These are phyloP conservation scores for Cocos nucifera DNA, from an alignment of 176 grass and related monocot species.

Conservation along the genomic window DNA sequence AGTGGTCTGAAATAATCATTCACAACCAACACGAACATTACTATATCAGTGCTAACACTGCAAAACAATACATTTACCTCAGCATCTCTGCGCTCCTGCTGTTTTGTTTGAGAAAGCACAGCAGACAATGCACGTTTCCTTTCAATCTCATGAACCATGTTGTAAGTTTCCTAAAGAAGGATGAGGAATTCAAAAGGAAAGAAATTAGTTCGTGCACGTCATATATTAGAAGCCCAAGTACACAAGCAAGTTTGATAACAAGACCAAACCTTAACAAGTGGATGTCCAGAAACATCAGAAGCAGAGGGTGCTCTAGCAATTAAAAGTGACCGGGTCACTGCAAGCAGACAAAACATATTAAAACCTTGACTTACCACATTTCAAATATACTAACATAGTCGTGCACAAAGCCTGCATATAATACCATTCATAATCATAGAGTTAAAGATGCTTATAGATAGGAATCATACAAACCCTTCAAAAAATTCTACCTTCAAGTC, in stretches of 20 bases:
- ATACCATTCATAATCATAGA: too few relatives aligned
- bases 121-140: conserved; percentile 83
- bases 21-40: neutral
- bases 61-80: conserved; percentile 38
- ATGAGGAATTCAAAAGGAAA: too few relatives aligned
- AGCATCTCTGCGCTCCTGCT: conserved; percentile 77
- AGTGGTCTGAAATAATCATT: neutral
- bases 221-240: too few relatives aligned
- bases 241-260: neutral
- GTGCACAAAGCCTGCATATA: too few relatives aligned
- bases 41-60: neutral
- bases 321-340: conserved; percentile 69
- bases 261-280: conserved; percentile 64
- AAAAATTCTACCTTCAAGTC: too few relatives aligned
- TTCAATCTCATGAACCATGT: conserved; percentile 74
- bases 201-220: too few relatives aligned
- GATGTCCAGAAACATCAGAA: conserved; percentile 73
- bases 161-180: conserved; percentile 47
- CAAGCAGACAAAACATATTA: conserved; percentile 18
- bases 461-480: too few relatives aligned
- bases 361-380: conserved; percentile 1
- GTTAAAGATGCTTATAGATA: too few relatives aligned
- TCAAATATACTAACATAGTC: conserved; percentile 5
- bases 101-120: conserved; percentile 72
- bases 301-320: conserved; percentile 76